A percentile compares a stretch with the other conserved stretches of the same genome.
Conservation (phyloP, 1,284 basidiomycete genomes). For the Xerocomus amazonicus region DNA sequence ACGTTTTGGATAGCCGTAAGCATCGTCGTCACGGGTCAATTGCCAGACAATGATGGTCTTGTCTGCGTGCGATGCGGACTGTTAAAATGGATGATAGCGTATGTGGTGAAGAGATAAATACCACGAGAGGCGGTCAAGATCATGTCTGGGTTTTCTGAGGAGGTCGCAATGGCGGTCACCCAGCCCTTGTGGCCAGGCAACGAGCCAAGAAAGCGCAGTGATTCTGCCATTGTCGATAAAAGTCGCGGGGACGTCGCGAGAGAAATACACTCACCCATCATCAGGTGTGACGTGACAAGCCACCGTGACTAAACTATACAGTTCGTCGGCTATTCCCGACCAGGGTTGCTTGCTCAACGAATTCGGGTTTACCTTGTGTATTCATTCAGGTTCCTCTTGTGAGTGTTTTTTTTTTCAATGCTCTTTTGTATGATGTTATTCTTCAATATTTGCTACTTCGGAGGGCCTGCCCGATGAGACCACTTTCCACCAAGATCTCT, state of each 20-base stretch:
- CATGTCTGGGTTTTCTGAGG: slow-evolving; percentile 95
- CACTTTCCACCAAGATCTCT: slow-evolving; percentile 81
- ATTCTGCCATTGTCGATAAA: slow-evolving; percentile 69
- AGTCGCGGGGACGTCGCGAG: slow-evolving; percentile 37
- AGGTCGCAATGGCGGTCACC: slow-evolving; percentile 96
- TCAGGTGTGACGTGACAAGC: slow-evolving; percentile 49
- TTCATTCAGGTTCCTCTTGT: slow-evolving; percentile 7
- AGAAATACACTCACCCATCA: slow-evolving; percentile 3
- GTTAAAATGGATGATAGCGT: slow-evolving; percentile 23
- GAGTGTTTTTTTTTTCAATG: slow-evolving; percentile 9
- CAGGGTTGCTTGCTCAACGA: background rate
- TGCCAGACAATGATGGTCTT: slow-evolving; percentile 99
- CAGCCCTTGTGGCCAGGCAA: slow-evolving; percentile 95
- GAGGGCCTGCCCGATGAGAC: slow-evolving; percentile 74
- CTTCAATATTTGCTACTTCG: slow-evolving; percentile 81
- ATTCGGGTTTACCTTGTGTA: background rate
- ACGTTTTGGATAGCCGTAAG: slow-evolving; percentile 94
- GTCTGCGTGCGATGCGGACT: slow-evolving; percentile 72
- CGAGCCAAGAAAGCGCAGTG: slow-evolving; percentile 88
- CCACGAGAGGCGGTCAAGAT: slow-evolving; percentile 96
- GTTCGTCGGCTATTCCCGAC: slow-evolving; percentile 37
- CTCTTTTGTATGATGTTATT: slow-evolving; percentile 47
- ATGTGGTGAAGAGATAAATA: slow-evolving; percentile 41
- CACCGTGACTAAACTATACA: slow-evolving; percentile 55
- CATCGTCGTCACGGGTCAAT: slow-evolving; percentile 91